Evolutionary conservation across 768 basidiomycete species (phyloP), one percentile per base, ranked within the genome.

Genomic region (Leccinum incarnatum): DNA sequence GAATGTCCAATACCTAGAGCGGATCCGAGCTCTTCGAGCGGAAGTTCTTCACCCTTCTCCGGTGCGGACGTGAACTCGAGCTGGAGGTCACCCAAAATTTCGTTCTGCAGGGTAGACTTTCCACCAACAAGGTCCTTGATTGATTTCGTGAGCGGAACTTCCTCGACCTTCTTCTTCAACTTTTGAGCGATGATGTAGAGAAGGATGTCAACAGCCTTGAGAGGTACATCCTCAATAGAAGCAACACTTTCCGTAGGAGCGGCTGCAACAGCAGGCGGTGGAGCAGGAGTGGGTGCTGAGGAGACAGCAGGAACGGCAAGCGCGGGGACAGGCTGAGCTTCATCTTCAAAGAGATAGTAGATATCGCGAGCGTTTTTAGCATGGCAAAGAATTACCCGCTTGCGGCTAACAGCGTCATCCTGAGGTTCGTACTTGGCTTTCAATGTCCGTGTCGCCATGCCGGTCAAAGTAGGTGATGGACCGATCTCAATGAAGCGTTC

Each of bases 51-150:
- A 10, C 92, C 95, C 79, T 98, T 99, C 79, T 99, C 97, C 0
- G 97, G 97, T 1, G 96, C 93, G 8, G 93, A 91, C 4, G 87
- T 68, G 72, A 99, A 99, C 72, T 99, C 97, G 67, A 93, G 85
- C 69, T 97, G 95, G 40, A 99, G 81, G 70, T 98, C 97, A 50
- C 97, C 97, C 47, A 99, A 78, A 61, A 99, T 98, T 73, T 99
- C 97, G 72, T 99, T 99, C 76, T 98, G 97, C 59, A 99, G 80
- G 0, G 97, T 99, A 17, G 96, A 98, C 76, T 99, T 99, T 63
- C 97, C 97, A 29, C 94, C 94, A 49, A 97, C 95, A 56, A 99
- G 89, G 67, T 99, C 97, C 75, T 99, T 98, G 80, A 99, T 95
- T 0, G 94, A 89, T 75, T 99, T 99, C 60, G 86, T 82, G 7